A percentile compares a stretch with the other conserved stretches of the same genome.
Conservation (phyloP, 2,329 filamentous ascomycete species). For the Aureobasidium sp. region DNA sequence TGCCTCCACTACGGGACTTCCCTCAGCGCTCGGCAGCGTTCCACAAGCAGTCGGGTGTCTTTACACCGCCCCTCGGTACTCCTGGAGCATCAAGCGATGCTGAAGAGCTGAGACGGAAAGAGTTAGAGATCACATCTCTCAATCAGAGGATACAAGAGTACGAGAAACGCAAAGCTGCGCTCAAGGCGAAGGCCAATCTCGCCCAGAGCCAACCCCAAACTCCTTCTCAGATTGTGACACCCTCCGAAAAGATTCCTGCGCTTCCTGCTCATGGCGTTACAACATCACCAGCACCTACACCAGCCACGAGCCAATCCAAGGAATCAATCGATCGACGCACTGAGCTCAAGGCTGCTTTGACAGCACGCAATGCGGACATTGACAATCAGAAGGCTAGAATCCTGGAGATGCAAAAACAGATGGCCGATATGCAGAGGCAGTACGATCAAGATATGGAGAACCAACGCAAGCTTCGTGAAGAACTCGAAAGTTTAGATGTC, state of each 20-base stretch:
- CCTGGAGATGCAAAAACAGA: slow-evolving; percentile 21
- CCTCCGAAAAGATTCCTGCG: neutral
- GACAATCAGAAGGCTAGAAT: slow-evolving; percentile 19
- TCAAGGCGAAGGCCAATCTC: slow-evolving; percentile 30
- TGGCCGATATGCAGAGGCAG: slow-evolving; percentile 40
- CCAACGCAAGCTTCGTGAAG: slow-evolving; percentile 25
- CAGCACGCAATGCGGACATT: slow-evolving; percentile 19
- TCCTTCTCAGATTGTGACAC: neutral
- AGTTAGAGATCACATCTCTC: slow-evolving; percentile 43
- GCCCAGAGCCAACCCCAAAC: slow-evolving; percentile 1
- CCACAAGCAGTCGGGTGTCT: slow-evolving; percentile 13
- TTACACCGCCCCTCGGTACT: slow-evolving; percentile 30
- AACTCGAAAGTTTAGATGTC: slow-evolving; percentile 42
- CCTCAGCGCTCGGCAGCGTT: slow-evolving; percentile 26
- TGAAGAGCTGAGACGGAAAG: slow-evolving; percentile 40
- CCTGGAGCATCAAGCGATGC: slow-evolving; percentile 30
- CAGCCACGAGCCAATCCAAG: neutral
- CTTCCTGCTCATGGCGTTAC: neutral
- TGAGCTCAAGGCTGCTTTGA: slow-evolving; percentile 8
- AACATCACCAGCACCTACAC: neutral
- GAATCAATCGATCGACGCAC: neutral
- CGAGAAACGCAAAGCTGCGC: slow-evolving; percentile 32
- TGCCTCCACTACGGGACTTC: slow-evolving; percentile 22
- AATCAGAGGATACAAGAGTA: slow-evolving; percentile 44
- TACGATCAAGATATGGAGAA: slow-evolving; percentile 33